phyloP scores from a whole-genome alignment of 2,329 filamentous ascomycete species.

The Cladophialophora bantiana region DNA sequence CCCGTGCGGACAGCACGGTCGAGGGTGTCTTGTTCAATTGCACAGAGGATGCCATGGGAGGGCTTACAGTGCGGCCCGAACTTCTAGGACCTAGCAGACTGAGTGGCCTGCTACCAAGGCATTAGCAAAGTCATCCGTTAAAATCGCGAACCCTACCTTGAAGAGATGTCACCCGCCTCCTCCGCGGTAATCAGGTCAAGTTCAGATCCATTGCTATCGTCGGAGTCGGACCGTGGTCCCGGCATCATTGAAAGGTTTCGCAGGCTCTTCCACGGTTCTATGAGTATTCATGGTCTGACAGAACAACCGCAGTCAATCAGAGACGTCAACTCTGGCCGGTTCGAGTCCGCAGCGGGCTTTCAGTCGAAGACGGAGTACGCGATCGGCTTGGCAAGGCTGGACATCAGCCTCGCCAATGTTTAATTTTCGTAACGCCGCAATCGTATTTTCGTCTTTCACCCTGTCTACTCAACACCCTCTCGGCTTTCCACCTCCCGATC shows the following conservation, averaged over 20 bases:
- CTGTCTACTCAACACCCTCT: neutral
- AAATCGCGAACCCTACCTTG: conserved; percentile 16
- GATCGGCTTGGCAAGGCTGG: conserved; percentile 4
- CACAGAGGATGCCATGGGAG: neutral
- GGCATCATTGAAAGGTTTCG: neutral
- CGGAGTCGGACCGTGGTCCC: neutral
- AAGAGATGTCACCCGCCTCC: conserved; percentile 28
- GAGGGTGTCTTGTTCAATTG: conserved; percentile 1
- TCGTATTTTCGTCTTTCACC: neutral
- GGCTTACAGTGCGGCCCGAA: neutral
- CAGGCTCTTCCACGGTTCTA: neutral
- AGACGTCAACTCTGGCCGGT: neutral
- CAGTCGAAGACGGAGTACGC: neutral
- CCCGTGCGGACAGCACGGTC: neutral
- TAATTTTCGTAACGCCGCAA: neutral
- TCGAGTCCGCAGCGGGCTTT: neutral
- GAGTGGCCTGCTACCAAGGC: neutral
- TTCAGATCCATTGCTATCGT: conserved; percentile 21
- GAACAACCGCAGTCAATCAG: neutral
- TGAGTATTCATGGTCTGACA: neutral
- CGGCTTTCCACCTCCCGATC: neutral
- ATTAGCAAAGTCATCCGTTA: neutral
- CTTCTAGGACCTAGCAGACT: neutral
- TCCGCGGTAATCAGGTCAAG: conserved; percentile 31
- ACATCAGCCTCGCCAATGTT: neutral